Percentiles rank a stretch among this genome's conserved stretches.
Conservation (phyloP, 2,329 filamentous ascomycete genomes). For the Talaromyces marneffei region DNA sequence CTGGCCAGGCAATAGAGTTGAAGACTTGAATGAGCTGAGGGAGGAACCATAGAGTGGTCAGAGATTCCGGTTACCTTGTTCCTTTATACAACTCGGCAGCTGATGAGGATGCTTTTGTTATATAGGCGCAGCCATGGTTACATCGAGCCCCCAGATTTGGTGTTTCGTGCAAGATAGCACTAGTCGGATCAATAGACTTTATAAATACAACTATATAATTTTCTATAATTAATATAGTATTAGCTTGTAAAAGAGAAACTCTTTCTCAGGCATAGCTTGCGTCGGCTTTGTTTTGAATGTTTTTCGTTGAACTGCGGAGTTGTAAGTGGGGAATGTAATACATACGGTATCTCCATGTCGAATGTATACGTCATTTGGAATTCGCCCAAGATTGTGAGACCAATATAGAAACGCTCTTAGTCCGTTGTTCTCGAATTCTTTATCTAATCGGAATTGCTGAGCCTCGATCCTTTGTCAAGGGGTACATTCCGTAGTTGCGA, state of each 20-base stretch:
- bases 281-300: background rate
- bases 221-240: background rate
- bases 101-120: background rate
- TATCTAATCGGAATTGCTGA: background rate
- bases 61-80: background rate
- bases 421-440: background rate
- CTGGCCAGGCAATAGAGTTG: background rate
- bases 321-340: background rate
- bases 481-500: background rate
- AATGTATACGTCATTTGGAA: background rate
- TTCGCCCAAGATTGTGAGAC: background rate
- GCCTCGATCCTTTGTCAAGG: background rate
- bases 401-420: background rate
- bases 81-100: background rate
- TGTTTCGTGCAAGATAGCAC: background rate
- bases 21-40: background rate
- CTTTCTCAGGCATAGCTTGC: background rate
- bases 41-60: background rate
- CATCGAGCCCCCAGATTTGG: background rate
- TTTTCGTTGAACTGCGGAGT: background rate
- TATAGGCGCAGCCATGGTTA: background rate
- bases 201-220: too few species aligned
- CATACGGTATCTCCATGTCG: too few species aligned
- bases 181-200: background rate
- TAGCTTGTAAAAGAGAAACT: background rate